Conservation (phyloP, 164 flowering plant species). For the Vitis amurensis region DNA sequence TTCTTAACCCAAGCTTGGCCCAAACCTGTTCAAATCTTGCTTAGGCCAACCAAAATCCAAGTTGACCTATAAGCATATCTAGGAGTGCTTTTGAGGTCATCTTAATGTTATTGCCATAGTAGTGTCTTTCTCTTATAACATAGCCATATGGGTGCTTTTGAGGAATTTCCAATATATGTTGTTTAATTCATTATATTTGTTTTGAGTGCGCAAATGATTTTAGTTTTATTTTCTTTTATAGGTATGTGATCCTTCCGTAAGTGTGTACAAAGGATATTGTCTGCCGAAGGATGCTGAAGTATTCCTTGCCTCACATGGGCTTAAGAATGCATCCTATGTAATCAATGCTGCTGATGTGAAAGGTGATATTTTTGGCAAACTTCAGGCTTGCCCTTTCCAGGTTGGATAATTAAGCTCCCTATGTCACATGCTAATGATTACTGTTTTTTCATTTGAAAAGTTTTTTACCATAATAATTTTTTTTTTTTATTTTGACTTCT, state of each 20-base stretch:
- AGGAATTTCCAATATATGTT: too few relatives aligned
- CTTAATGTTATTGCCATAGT: too few relatives aligned
- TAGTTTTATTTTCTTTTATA: slow-evolving; percentile 12
- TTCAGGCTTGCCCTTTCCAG: slow-evolving; percentile 53
- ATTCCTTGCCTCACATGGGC: slow-evolving; percentile 53
- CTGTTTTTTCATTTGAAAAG: too few relatives aligned
- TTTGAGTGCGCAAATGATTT: background rate
- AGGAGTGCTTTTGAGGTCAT: too few relatives aligned
- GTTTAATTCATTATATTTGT: background rate
- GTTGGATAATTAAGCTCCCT: slow-evolving; percentile 23
- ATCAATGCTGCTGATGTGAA: slow-evolving; percentile 40
- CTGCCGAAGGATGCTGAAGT: slow-evolving; percentile 50
- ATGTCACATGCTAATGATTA: background rate
- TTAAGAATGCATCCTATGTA: slow-evolving; percentile 46
- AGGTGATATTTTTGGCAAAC: slow-evolving; percentile 52
- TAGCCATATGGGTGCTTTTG: too few relatives aligned
- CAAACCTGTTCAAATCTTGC: too few relatives aligned
- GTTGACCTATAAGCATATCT: too few relatives aligned
- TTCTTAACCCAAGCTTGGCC: too few relatives aligned
- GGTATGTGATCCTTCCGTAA: slow-evolving; percentile 42
- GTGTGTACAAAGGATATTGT: slow-evolving; percentile 56
- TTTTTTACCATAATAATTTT: background rate
- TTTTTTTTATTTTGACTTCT: background rate
- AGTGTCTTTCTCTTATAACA: too few relatives aligned
- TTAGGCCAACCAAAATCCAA: too few relatives aligned